These are phyloP conservation scores for Metschnikowia gelsemii DNA, from an alignment of 805 yeast species.

Conservation along the genomic window DNA sequence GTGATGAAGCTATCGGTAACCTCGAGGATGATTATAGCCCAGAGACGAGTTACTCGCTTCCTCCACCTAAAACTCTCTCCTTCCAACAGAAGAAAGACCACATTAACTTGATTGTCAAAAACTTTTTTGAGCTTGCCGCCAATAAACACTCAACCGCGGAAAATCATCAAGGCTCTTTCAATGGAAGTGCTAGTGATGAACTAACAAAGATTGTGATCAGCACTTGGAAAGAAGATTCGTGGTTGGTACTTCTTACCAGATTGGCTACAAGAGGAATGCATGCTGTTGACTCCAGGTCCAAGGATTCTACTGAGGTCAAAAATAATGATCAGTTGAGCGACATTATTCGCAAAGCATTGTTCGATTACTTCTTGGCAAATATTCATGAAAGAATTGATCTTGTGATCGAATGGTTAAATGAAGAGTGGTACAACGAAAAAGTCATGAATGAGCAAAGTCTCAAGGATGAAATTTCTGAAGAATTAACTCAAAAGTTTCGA, in stretches of 20 bases:
- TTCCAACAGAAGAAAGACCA: conserved; percentile 57
- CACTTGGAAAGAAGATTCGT: conserved; percentile 60
- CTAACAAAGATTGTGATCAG: conserved; percentile 58
- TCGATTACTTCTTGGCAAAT: conserved; percentile 69
- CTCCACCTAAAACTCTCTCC: conserved; percentile 55
- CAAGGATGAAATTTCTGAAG: conserved; percentile 20
- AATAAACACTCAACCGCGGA: conserved; percentile 16
- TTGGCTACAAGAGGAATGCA: conserved; percentile 79
- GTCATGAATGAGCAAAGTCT: conserved; percentile 37
- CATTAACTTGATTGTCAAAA: conserved; percentile 54
- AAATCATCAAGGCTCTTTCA: conserved; percentile 21
- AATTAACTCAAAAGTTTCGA: conserved; percentile 17
- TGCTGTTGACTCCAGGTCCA: conserved; percentile 19
- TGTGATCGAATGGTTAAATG: conserved; percentile 89
- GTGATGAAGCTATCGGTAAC: conserved; percentile 21
- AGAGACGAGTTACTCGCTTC: conserved; percentile 49
- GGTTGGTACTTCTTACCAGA: conserved; percentile 74
- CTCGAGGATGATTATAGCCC: conserved; percentile 34
- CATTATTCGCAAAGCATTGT: conserved; percentile 65
- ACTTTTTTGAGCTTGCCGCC: conserved; percentile 52
- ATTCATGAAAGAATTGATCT: conserved; percentile 70
- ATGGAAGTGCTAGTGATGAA: conserved; percentile 41
- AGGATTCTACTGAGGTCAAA: conserved; percentile 27
- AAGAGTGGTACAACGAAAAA: conserved; percentile 81
- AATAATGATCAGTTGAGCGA: conserved; percentile 48